Evolutionary conservation across 352 stramenopile species (phyloP).

Genomic region (Phytophthora kernoviae): DNA sequence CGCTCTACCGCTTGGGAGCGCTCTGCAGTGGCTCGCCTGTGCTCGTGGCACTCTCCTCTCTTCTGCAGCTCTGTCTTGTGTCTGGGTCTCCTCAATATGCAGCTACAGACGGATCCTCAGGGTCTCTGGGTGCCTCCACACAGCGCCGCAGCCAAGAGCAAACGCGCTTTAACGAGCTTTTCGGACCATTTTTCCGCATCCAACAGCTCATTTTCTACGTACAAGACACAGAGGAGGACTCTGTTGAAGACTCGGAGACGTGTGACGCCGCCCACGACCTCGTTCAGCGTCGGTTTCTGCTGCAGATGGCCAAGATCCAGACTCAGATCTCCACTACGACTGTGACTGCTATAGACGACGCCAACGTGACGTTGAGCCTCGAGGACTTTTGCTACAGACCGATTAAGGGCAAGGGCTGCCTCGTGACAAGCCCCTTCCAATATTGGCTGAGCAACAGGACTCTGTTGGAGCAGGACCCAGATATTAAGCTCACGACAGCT

Average conservation of each 20-base stretch:
- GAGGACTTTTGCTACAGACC: conserved; percentile 83
- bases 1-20: conserved; percentile 60
- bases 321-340: conserved; percentile 48
- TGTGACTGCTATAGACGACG: conserved; percentile 24
- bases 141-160: conserved; percentile 71
- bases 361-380: conserved; percentile 48
- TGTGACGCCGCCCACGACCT: conserved; percentile 50
- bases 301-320: conserved; percentile 70
- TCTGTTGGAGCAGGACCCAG: conserved; percentile 64
- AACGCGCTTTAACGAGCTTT: conserved; percentile 76
- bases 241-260: conserved; percentile 12
- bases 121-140: conserved; percentile 78
- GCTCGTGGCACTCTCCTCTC: conserved; percentile 51
- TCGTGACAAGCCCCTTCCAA: conserved; percentile 85
- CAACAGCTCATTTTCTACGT: conserved; percentile 88
- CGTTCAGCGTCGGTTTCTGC: conserved; percentile 61
- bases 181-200: conserved; percentile 87
- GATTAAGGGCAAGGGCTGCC: conserved; percentile 77
- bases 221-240: conserved; percentile 13
- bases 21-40: conserved; percentile 54
- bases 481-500: conserved; percentile 87
- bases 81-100: conserved; percentile 61
- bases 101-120: conserved; percentile 79
- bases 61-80: conserved; percentile 58
- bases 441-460: conserved; percentile 73